A percentile compares a stretch with the other conserved stretches of the same genome.
Evolutionary conservation across 345 rosid genomes (phyloP).

Genomic region (Sisymbrium altissimum): DNA sequence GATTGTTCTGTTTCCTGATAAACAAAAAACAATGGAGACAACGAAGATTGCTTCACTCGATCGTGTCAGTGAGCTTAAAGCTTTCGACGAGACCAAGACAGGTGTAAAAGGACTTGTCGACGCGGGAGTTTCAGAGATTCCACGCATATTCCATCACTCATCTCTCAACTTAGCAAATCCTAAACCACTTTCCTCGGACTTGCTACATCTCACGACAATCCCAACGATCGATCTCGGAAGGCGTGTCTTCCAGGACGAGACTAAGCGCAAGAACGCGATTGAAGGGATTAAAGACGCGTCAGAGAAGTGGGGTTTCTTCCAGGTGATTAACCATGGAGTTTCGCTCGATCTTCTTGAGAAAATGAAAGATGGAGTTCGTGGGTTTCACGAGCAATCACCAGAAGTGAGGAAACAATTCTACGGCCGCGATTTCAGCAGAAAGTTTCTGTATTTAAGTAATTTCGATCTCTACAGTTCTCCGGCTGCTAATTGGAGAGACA

Average conservation of each 20-base stretch:
- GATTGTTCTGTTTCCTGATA: background rate
- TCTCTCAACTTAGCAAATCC: background rate
- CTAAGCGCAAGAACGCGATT: background rate
- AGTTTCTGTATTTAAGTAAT: conserved; percentile 17
- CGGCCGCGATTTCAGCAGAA: conserved; percentile 16
- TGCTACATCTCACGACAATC: background rate
- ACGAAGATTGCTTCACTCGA: conserved; percentile 5
- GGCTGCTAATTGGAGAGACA: conserved; percentile 42
- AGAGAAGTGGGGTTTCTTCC: conserved; percentile 32
- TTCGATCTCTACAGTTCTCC: conserved; percentile 29
- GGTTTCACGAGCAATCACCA: conserved; percentile 25
- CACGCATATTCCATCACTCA: conserved; percentile 28
- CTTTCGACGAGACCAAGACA: conserved; percentile 36
- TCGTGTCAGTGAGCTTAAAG: conserved; percentile 22
- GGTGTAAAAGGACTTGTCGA: conserved; percentile 41
- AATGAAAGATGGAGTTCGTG: conserved; percentile 25
- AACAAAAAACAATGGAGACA: conserved; percentile 1
- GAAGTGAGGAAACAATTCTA: conserved; percentile 14
- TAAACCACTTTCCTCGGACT: background rate
- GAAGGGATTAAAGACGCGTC: conserved; percentile 10
- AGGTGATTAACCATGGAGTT: conserved; percentile 29
- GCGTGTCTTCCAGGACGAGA: background rate
- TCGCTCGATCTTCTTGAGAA: conserved; percentile 6
- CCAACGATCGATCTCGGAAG: conserved; percentile 27
- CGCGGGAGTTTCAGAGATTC: conserved; percentile 26